Base-by-base conservation (phyloP, 164 flowering plant species). In the Nymphaea colorata region DNA sequence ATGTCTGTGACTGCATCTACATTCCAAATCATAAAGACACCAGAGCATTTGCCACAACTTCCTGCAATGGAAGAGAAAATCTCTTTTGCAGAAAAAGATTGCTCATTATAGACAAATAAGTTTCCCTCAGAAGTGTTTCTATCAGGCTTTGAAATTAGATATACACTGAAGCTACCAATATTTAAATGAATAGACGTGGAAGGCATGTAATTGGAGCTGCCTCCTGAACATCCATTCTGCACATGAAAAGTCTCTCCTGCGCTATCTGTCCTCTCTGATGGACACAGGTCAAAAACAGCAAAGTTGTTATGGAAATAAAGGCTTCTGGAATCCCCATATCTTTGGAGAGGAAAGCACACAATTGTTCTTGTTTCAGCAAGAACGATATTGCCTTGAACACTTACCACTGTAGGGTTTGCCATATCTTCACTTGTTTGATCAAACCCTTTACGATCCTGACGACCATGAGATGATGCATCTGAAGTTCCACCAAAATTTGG, bases 1-100 rank as follows among this genome's bases (percentile, higher is more conserved):
- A 94, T 84, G 51, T 89, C 98, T 67, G 89, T 86, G 17, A 76
- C 79, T 69, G 81, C 67, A 74, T 81, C 82, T 42, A 83, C 90
- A 74, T 85, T 96, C 95, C 98, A 90, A 76, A 82, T 61, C 81
- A 95, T 72, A 74, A 81, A 79, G 69, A 93, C 73, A 53, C 82
- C 73, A 67, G 91, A 80, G 25, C 41, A 42, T 62, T 64, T 53
- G 68, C 63, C 59, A 66, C 77, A 78, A 14, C 73, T 66, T 67
- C 67, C 68, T 68, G 72, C 71, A 59, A 77, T 65, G 59, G 75
- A 76, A 65, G 85, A 76, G 62, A 90, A n/a, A 67, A 95, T 66
- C 18, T 78, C 79, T 59, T 78, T 74, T 61, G 85, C 78, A 68
- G 73, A 76, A 75, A 81, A 82, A 63, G 69, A 74, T 10, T 10